A percentile compares a stretch with the other conserved stretches of the same genome.
Conservation (phyloP, 176 grass and related monocot genomes). For the Melocanna baccifera region DNA sequence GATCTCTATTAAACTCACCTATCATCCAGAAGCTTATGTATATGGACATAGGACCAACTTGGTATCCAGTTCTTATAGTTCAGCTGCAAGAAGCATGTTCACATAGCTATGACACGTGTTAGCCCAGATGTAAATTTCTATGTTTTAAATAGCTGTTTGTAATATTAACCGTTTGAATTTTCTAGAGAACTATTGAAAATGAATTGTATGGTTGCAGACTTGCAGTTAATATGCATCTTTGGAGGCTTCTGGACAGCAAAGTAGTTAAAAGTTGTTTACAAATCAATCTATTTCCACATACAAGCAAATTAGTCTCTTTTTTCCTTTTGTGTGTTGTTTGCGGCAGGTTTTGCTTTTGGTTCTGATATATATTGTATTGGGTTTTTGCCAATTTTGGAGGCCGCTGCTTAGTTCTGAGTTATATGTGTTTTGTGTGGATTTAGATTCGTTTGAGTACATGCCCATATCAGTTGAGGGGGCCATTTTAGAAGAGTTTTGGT, state of each 20-base stretch:
- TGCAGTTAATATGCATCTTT: neutral
- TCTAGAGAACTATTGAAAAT: neutral
- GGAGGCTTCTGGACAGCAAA: neutral
- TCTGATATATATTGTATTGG: neutral
- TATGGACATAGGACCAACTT: neutral
- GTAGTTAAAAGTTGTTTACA: neutral
- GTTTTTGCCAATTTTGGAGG: neutral
- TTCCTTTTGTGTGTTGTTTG: neutral
- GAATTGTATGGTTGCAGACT: neutral
- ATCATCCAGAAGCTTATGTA: neutral
- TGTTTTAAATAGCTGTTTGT: neutral
- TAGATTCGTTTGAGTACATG: neutral
- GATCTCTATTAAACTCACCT: neutral
- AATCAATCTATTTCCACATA: constrained; percentile 19
- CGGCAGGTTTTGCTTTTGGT: neutral
- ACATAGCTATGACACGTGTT: neutral
- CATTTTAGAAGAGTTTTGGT: neutral
- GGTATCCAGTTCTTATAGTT: neutral
- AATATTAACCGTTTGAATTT: neutral
- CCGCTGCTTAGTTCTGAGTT: neutral
- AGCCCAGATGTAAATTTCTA: neutral
- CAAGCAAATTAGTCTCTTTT: neutral
- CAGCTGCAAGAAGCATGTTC: neutral
- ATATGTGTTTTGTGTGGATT: neutral
- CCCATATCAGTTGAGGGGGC: constrained; percentile 18